Evolutionary conservation across 768 basidiomycete species (phyloP).

Genomic region (Sarcomyxa edulis): DNA sequence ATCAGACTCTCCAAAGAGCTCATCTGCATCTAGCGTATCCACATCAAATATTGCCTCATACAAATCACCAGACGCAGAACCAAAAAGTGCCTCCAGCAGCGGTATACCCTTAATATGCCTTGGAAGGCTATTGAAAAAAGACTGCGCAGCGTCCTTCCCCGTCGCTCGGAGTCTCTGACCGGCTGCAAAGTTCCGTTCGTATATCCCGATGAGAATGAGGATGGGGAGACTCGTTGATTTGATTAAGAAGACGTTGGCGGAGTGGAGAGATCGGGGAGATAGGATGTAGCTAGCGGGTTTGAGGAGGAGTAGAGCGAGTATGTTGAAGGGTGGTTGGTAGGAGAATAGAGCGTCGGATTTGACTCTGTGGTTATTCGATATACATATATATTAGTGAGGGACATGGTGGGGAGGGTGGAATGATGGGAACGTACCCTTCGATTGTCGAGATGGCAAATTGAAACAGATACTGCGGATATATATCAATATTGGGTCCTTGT

Average conservation of each 20-base stretch:
- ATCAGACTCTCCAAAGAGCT: slow-evolving; percentile 47
- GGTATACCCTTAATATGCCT: slow-evolving; percentile 71
- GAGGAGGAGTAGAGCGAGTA: slow-evolving; percentile 74
- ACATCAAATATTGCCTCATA: slow-evolving; percentile 80
- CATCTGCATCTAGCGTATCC: slow-evolving; percentile 42
- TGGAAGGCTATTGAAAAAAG: slow-evolving; percentile 60
- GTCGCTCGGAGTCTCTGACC: slow-evolving; percentile 47
- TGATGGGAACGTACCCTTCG: slow-evolving; percentile 67
- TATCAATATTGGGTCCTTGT: too few species aligned
- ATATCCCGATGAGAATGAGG: slow-evolving; percentile 67
- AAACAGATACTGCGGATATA: slow-evolving; percentile 69
- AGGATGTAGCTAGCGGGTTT: slow-evolving; percentile 75
- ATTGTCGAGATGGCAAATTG: slow-evolving; percentile 84
- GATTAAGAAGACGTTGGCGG: slow-evolving; percentile 82
- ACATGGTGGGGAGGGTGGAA: too few species aligned
- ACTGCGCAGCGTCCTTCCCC: slow-evolving; percentile 46
- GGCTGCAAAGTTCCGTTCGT: slow-evolving; percentile 67
- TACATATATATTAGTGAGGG: neutral
- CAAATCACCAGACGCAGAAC: slow-evolving; percentile 58
- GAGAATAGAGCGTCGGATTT: slow-evolving; percentile 89
- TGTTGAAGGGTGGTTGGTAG: slow-evolving; percentile 88
- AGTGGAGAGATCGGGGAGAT: slow-evolving; percentile 74
- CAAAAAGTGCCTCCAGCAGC: slow-evolving; percentile 71
- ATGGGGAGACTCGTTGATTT: slow-evolving; percentile 79
- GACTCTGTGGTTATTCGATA: slow-evolving; percentile 41